Evolutionary conservation across 148 eudicot species (phyloP).

Genomic region (Gaultheria prostrata): DNA sequence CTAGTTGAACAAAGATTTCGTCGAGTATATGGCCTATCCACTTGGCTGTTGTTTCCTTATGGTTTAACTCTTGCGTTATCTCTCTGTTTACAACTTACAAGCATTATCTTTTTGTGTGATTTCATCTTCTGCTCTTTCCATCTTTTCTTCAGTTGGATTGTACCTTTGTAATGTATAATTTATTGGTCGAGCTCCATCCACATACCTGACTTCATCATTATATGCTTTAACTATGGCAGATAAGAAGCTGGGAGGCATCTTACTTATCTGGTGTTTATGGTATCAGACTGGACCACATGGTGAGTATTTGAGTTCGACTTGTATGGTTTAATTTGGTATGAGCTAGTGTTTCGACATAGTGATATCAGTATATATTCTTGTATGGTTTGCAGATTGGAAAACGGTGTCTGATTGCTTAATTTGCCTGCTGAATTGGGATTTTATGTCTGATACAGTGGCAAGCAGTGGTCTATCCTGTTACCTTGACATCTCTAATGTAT

Average conservation of each 20-base stretch:
- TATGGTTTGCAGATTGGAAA: conserved; percentile 49
- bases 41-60: background rate
- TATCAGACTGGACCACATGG: conserved; percentile 62
- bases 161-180: background rate
- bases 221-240: conserved; percentile 30
- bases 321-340: background rate
- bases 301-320: conserved; percentile 35
- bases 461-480: conserved; percentile 64
- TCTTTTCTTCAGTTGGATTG: background rate
- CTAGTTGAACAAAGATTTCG: background rate
- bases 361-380: conserved; percentile 26
- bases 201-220: background rate
- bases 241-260: conserved; percentile 46
- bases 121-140: background rate
- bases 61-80: background rate
- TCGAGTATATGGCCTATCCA: conserved; percentile 1
- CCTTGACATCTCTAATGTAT: conserved; percentile 83
- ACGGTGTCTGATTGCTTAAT: conserved; percentile 47
- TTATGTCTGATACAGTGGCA: conserved; percentile 84
- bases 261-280: conserved; percentile 49
- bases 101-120: background rate
- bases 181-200: background rate
- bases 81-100: background rate
- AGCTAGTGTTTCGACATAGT: conserved; percentile 18
- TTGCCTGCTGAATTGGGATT: conserved; percentile 57